Evolutionary conservation across 108 stramenopile genomes (phyloP), one percentile per base, ranked within the genome.

Genomic region (Nannochloropsis salina): DNA sequence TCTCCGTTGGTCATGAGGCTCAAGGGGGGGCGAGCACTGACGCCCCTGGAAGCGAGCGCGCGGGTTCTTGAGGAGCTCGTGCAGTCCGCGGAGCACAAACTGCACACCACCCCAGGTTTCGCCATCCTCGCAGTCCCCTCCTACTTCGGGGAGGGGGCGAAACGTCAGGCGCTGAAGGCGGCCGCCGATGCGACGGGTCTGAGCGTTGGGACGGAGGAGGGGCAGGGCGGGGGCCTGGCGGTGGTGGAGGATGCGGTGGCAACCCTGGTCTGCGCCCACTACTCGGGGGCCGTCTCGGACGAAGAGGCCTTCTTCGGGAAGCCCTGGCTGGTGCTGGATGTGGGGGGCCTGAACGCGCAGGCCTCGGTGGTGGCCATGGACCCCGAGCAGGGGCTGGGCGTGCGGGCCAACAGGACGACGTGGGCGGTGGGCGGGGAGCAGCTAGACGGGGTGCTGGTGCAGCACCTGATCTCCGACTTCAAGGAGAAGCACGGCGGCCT

Each of bases 401-500:
- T 74, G 61, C 15, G 61, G 61, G 61, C 20, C 15, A 74, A 74
- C 6, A 74, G 61, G 61, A 74, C 61, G 8, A 74, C 61, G 3
- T 74, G 61, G 61, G 61, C 61, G 3, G 61, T 74, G 6, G 61
- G 61, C 20, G 61, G 61, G 61, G 61, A 74, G 61, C 61, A 74
- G 61, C 20, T 74, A n/a, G 61, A 74, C 61, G 15, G 61, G 61
- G 61, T 8, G 61, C 61, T 74, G 3, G 61, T 74, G 61, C 61
- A 74, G 82, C 21, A 20, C 18, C 21, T 82, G 4, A 43, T 43
- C 5, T 18, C 15, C 5, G 83, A 83, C 83, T 83, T 83, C 45
- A 47, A 45, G 45, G 40, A 15, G 6, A 47, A 80, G 82, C 80
- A 85, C 31, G 47, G 3, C 80, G 85, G 85, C 41, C n/a, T 80